A percentile compares a stretch with the other conserved stretches of the same genome.
These are phyloP conservation scores for Bipolaris zeicola DNA, from an alignment of 2,329 filamentous ascomycete genomes.

Conservation along the genomic window DNA sequence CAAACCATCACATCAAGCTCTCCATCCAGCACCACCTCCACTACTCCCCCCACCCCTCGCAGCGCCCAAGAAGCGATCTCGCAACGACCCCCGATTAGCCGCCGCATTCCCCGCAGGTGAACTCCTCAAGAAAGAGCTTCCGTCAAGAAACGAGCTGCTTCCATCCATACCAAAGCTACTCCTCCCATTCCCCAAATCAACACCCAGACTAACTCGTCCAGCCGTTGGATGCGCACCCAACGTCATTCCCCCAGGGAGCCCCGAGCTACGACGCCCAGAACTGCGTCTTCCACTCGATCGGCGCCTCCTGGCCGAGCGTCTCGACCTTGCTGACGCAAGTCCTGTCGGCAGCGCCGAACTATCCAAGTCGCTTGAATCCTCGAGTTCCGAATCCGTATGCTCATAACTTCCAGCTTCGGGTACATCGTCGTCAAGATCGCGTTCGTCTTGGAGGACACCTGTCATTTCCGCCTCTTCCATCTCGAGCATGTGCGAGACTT, in stretches of 20 bases:
- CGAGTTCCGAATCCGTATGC: slow-evolving; percentile 60
- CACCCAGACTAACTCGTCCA: slow-evolving; percentile 24
- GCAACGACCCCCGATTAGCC: slow-evolving; percentile 36
- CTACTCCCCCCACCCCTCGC: slow-evolving; percentile 23
- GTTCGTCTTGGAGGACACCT: slow-evolving; percentile 55
- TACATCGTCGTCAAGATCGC: slow-evolving; percentile 58
- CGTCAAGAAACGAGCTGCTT: slow-evolving; percentile 45
- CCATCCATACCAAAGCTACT: slow-evolving; percentile 43
- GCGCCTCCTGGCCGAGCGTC: slow-evolving; percentile 27
- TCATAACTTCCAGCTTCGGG: slow-evolving; percentile 61
- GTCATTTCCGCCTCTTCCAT: slow-evolving; percentile 56
- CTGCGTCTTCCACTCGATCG: slow-evolving; percentile 29
- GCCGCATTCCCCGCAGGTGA: slow-evolving; percentile 34
- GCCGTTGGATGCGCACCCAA: slow-evolving; percentile 7
- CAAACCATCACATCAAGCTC: slow-evolving; percentile 7
- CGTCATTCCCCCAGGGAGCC: slow-evolving; percentile 16
- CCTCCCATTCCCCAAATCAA: slow-evolving; percentile 31
- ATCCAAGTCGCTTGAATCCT: slow-evolving; percentile 46
- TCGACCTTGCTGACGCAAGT: slow-evolving; percentile 25
- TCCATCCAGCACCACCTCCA: slow-evolving; percentile 16
- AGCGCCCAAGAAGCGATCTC: slow-evolving; percentile 37
- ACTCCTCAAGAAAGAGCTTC: slow-evolving; percentile 45
- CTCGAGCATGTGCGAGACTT: slow-evolving; percentile 48
- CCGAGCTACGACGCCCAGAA: slow-evolving; percentile 29
- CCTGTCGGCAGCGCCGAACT: slow-evolving; percentile 21